Evolutionary conservation across 2,329 filamentous ascomycete species (phyloP).

Genomic region (Penicillium crustosum): DNA sequence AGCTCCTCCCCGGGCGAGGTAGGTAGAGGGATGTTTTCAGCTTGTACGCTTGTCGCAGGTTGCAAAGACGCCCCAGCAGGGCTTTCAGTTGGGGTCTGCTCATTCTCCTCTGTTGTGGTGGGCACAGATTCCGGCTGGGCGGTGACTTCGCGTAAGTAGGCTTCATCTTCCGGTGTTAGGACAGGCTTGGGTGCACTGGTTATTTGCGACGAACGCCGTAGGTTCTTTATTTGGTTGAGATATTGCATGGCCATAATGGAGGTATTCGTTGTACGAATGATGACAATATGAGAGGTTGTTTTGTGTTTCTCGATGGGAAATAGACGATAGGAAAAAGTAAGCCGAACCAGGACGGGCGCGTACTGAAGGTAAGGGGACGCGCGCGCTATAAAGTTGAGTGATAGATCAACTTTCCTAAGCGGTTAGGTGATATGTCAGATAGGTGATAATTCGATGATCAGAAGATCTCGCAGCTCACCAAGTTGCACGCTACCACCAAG

Average conservation of each 20-base stretch:
- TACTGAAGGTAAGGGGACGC: conserved; percentile 16
- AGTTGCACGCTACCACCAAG: not conserved
- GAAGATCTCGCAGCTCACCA: not conserved
- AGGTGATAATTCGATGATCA: not conserved
- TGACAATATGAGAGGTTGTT: not conserved
- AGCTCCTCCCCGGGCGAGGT: conserved; percentile 49
- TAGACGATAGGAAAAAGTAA: not conserved
- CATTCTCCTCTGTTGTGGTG: conserved; percentile 2
- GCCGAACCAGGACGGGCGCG: conserved; percentile 17
- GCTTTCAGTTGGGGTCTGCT: not conserved
- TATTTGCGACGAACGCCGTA: conserved; percentile 35
- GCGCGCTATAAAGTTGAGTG: conserved; percentile 7
- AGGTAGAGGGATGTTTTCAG: conserved; percentile 52
- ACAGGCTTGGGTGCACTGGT: conserved; percentile 44
- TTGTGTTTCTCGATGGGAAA: not conserved
- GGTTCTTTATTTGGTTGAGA: conserved; percentile 44
- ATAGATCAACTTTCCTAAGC: conserved; percentile 17
- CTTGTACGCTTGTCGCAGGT: conserved; percentile 41
- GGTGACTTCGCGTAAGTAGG: conserved; percentile 55
- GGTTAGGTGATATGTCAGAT: not conserved
- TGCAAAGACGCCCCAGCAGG: not conserved
- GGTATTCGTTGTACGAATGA: not conserved
- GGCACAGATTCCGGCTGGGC: conserved; percentile 39
- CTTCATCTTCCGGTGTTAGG: conserved; percentile 61
- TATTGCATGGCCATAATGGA: conserved; percentile 40